Evolutionary conservation across 352 stramenopile genomes (phyloP).

Genomic region (Phytopythium sindhum): DNA sequence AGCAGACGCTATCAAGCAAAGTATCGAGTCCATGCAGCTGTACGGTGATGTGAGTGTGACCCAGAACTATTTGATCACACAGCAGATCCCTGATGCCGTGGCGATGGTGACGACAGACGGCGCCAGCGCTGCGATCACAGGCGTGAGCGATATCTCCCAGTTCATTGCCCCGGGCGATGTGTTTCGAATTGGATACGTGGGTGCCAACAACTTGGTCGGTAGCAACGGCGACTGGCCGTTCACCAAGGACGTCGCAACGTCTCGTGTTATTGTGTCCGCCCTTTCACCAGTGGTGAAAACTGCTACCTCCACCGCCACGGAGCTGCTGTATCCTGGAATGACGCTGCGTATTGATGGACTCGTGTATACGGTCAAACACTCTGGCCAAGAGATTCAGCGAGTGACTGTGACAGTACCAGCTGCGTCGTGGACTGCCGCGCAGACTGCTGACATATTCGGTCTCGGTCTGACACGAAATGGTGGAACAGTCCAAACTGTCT

Average conservation of each 20-base stretch:
- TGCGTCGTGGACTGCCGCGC: slow-evolving; percentile 18
- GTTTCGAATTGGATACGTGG: slow-evolving; percentile 55
- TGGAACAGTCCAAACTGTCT: slow-evolving; percentile 24
- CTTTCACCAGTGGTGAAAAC: slow-evolving; percentile 50
- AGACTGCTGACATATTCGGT: slow-evolving; percentile 21
- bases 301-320: slow-evolving; percentile 26
- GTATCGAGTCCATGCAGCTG: slow-evolving; percentile 72
- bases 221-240: slow-evolving; percentile 69
- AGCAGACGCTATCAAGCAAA: slow-evolving; percentile 57
- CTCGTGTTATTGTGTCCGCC: slow-evolving; percentile 32
- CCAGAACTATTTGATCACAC: slow-evolving; percentile 40
- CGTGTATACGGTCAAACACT: slow-evolving; percentile 82
- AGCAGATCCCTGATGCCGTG: slow-evolving; percentile 50
- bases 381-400: slow-evolving; percentile 90
- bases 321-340: slow-evolving; percentile 73
- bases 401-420: slow-evolving; percentile 38
- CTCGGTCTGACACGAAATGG: slow-evolving; percentile 43
- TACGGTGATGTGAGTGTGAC: slow-evolving; percentile 75
- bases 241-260: slow-evolving; percentile 41
- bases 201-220: slow-evolving; percentile 36
- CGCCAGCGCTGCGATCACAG: slow-evolving; percentile 34
- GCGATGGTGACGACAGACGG: slow-evolving; percentile 58
- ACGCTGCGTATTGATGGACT: slow-evolving; percentile 87
- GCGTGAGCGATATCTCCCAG: slow-evolving; percentile 60
- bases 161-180: slow-evolving; percentile 58